phyloP scores from a whole-genome alignment of 495 filamentous ascomycete genomes.

The Aspergillus mulundensis region DNA sequence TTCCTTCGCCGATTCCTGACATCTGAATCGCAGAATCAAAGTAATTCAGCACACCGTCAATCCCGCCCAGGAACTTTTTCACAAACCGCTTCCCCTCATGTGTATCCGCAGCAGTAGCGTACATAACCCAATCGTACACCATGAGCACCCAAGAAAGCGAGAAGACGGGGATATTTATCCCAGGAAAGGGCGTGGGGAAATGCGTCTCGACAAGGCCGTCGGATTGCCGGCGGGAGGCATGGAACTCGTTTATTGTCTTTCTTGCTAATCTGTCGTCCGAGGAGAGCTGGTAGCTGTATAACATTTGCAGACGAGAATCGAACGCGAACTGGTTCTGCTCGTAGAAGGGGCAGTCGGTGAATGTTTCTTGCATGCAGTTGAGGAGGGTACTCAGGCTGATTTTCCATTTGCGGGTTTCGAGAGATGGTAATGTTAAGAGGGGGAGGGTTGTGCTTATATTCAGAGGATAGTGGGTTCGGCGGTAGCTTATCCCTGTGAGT shows the following conservation, averaged over 20 bases:
- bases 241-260: conserved; percentile 24
- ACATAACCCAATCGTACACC: conserved; percentile 23
- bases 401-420: conserved; percentile 20
- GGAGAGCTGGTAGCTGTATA: conserved; percentile 25
- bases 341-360: conserved; percentile 31
- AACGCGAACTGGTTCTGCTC: conserved; percentile 30
- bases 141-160: conserved; percentile 25
- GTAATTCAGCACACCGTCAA: conserved; percentile 23
- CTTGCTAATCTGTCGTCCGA: conserved; percentile 25
- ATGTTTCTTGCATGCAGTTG: conserved; percentile 29
- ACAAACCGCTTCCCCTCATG: conserved; percentile 10
- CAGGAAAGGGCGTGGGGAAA: conserved; percentile 17
- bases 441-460: conserved; percentile 17
- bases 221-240: conserved; percentile 17
- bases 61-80: conserved; percentile 15
- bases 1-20: background rate
- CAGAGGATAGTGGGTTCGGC: conserved; percentile 22
- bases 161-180: conserved; percentile 24
- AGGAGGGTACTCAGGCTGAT: conserved; percentile 22
- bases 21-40: conserved; percentile 9
- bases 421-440: background rate
- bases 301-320: conserved; percentile 23
- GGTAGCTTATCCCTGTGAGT: conserved; percentile 9
- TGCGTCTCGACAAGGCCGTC: conserved; percentile 25
- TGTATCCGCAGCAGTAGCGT: conserved; percentile 10